Evolutionary conservation across 2,329 filamentous ascomycete species (phyloP).

Genomic region (Periconia sp.): DNA sequence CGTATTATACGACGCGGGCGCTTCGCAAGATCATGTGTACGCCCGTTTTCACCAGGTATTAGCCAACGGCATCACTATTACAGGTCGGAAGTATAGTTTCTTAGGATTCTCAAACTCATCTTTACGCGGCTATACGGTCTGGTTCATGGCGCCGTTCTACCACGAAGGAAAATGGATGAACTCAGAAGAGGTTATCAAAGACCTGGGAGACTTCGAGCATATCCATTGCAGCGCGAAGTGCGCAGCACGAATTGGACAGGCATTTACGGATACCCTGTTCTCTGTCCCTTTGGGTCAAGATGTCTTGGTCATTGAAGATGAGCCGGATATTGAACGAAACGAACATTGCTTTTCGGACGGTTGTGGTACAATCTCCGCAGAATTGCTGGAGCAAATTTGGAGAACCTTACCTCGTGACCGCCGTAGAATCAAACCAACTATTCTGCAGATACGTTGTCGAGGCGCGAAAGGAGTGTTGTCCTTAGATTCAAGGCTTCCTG

Average conservation of each 20-base stretch:
- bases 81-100: slow-evolving; percentile 31
- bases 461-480: slow-evolving; percentile 67
- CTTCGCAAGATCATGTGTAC: slow-evolving; percentile 29
- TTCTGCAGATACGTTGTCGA: slow-evolving; percentile 68
- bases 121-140: slow-evolving; percentile 30
- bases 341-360: slow-evolving; percentile 74
- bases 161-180: slow-evolving; percentile 50
- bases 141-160: slow-evolving; percentile 38
- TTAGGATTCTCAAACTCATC: slow-evolving; percentile 39
- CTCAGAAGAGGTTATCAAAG: slow-evolving; percentile 53
- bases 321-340: slow-evolving; percentile 58
- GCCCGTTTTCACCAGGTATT: slow-evolving; percentile 62
- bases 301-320: slow-evolving; percentile 46
- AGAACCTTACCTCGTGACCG: slow-evolving; percentile 50
- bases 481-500: slow-evolving; percentile 63
- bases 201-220: slow-evolving; percentile 43
- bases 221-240: slow-evolving; percentile 60
- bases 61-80: slow-evolving; percentile 53
- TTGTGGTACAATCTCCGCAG: slow-evolving; percentile 70
- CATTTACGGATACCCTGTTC: slow-evolving; percentile 77
- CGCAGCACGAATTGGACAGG: slow-evolving; percentile 63
- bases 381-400: slow-evolving; percentile 64
- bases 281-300: slow-evolving; percentile 58
- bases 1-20: slow-evolving; percentile 57
- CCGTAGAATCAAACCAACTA: slow-evolving; percentile 47